Percentiles rank a stretch among this genome's conserved stretches.
Conservation (phyloP, 2,329 filamentous ascomycete species). For the Xylariaceae sp. region DNA sequence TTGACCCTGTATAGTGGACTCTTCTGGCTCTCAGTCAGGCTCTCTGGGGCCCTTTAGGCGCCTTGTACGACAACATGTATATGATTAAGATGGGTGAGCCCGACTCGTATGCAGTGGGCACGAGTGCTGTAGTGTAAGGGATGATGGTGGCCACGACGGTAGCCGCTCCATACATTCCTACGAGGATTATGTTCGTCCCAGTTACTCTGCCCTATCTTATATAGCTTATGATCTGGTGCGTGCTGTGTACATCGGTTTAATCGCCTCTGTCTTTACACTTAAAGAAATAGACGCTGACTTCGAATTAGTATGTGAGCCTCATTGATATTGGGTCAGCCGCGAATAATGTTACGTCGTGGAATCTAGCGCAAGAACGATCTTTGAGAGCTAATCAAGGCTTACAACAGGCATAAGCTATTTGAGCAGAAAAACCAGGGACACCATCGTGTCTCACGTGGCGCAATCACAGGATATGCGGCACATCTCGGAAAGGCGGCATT, state of each 20-base stretch:
- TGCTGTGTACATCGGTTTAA: too few species aligned
- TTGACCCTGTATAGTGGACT: slow-evolving; percentile 11
- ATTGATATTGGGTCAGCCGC: too few species aligned
- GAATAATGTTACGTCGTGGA: too few species aligned
- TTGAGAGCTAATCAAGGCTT: background rate
- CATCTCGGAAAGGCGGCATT: slow-evolving; percentile 23
- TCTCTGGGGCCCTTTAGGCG: slow-evolving; percentile 14
- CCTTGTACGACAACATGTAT: slow-evolving; percentile 10
- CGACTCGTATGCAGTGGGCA: slow-evolving; percentile 16
- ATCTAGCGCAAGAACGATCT: too few species aligned
- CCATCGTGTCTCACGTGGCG: background rate
- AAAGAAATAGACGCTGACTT: background rate
- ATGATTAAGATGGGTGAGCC: slow-evolving; percentile 5
- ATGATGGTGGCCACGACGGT: slow-evolving; percentile 18
- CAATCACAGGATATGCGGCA: slow-evolving; percentile 20
- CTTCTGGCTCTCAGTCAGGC: slow-evolving; percentile 20
- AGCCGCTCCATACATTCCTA: slow-evolving; percentile 12
- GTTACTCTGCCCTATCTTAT: slow-evolving; percentile 9
- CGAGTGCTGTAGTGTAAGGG: slow-evolving; percentile 22
- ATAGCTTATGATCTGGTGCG: background rate
- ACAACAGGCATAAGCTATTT: too few species aligned
- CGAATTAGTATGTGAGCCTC: too few species aligned
- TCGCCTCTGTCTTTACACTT: too few species aligned
- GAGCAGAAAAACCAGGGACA: background rate
- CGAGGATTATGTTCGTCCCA: slow-evolving; percentile 19